Percentiles rank a stretch among this genome's conserved stretches.
Evolutionary conservation across 768 basidiomycete genomes (phyloP).

Genomic region (Naganishia randhawae): DNA sequence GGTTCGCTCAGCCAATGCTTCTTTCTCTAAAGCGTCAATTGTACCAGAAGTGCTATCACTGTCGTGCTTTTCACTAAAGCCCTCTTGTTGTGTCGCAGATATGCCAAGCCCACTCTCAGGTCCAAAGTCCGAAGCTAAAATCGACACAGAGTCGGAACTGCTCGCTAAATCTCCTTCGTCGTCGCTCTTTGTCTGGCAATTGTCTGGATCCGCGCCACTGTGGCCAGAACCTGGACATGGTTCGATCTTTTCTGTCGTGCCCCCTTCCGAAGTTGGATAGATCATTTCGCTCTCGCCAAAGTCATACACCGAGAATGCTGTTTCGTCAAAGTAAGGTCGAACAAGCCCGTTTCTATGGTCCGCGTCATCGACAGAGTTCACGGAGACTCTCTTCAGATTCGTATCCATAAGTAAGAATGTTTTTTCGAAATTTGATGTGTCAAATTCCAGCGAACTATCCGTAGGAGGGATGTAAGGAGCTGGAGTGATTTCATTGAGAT

Average conservation of each 20-base stretch:
- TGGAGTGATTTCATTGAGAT: constrained; percentile 45
- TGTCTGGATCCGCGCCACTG: not conserved
- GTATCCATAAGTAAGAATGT: constrained; percentile 95
- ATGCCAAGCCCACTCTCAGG: not conserved
- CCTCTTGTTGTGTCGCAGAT: not conserved
- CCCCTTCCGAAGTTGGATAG: not conserved
- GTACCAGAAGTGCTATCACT: not conserved
- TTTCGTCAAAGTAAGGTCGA: not conserved
- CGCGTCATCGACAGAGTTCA: constrained; percentile 58
- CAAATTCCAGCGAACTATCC: constrained; percentile 83
- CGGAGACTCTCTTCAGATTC: constrained; percentile 61
- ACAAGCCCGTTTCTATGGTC: constrained; percentile 36
- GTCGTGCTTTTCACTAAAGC: not conserved
- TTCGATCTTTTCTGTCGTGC: not conserved
- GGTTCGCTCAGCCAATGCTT: not conserved
- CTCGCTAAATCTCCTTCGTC: not conserved
- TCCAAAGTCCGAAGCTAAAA: not conserved
- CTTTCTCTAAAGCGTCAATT: not conserved
- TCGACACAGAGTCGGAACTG: not conserved
- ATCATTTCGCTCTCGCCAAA: not conserved
- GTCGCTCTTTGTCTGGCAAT: not conserved
- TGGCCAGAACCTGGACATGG: not conserved
- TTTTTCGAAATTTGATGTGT: constrained; percentile 97
- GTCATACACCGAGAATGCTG: constrained; percentile 19
- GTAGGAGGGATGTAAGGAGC: constrained; percentile 91